Evolutionary conservation across 108 stramenopile genomes (phyloP), one percentile per base, ranked within the genome.

Genomic region (Skeletonema potamos): DNA sequence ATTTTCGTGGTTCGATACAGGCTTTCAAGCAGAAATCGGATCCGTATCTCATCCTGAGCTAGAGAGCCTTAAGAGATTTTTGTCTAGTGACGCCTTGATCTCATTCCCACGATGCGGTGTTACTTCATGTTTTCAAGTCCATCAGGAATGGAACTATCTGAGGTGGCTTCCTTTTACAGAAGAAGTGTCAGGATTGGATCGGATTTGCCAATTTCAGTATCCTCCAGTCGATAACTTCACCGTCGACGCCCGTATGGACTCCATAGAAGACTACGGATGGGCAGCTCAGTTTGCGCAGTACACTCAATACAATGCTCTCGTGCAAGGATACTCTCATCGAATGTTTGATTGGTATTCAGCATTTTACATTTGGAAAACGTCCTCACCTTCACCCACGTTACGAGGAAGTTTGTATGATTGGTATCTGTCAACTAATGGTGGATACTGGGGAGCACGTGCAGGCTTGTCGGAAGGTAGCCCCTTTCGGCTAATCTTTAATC

Each of bases 11-110:
- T 11, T 11, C n/a, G n/a, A n/a, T n/a, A n/a, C n/a, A 37, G 48
- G 48, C 48, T 86, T 86, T 69, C 86, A 86, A 58, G 77, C 86
- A n/a, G 86, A 86, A 62, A 67, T 82, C 26, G 86, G 86, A 48
- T 77, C 76, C 4, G 76, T 77, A 13, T 77, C 76, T 32, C 58
- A 64, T 77, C 76, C 76, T 32, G 76, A 77, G 22, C 39, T 77
- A 22, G 57, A 54, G 10, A 70, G 66, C 27, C 70, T 69, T 6
- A 46, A 37, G 70, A 59, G 43, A 36, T 74, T 60, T 39, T 64
- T 59, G 51, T 62, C 58, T 57, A 41, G 20, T 12, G 73, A 80
- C 20, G 73, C 73, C 10, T 62, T 66, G 28, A 30, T n/a, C 26
- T 72, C 68, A 27, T 78, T 71, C 41, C 71, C 64, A 13, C 27